Percentiles rank a stretch among this genome's conserved stretches.
phyloP scores from a whole-genome alignment of 1,284 basidiomycete genomes.

The Stygiomarasmius scandens region DNA sequence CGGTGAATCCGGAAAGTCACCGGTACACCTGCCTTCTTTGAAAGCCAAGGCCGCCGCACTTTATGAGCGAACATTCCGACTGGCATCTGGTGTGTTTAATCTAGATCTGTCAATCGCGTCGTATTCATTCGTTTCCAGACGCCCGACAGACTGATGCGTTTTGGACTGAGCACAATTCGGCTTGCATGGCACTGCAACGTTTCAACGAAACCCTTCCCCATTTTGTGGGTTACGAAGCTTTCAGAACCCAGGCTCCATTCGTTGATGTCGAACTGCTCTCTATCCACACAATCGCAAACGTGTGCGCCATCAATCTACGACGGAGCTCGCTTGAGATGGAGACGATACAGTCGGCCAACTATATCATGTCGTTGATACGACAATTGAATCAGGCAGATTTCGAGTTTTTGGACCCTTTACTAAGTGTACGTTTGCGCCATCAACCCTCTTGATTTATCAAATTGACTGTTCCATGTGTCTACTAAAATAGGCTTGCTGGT shows the following conservation, averaged over 20 bases:
- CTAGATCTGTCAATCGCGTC: conserved; percentile 15
- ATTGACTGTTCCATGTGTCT: neutral
- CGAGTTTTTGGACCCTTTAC: conserved; percentile 52
- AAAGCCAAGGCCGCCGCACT: conserved; percentile 51
- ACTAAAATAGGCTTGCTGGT: conserved; percentile 40
- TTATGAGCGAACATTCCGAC: conserved; percentile 52
- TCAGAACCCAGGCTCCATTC: conserved; percentile 31
- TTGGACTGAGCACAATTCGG: conserved; percentile 40
- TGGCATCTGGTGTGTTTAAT: conserved; percentile 40
- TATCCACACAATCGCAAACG: conserved; percentile 53
- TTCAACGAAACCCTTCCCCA: conserved; percentile 45
- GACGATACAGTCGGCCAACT: conserved; percentile 46
- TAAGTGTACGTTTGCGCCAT: conserved; percentile 41
- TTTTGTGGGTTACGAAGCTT: conserved; percentile 36
- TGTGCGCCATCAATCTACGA: conserved; percentile 53
- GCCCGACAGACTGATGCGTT: conserved; percentile 29
- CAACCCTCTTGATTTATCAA: conserved; percentile 15
- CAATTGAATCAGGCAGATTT: conserved; percentile 53
- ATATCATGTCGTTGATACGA: conserved; percentile 46
- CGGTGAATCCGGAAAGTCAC: conserved; percentile 19
- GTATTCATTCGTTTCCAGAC: conserved; percentile 23
- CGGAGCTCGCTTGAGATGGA: conserved; percentile 40
- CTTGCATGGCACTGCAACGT: conserved; percentile 45
- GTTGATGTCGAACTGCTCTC: conserved; percentile 48
- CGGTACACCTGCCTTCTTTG: conserved; percentile 34